phyloP scores from a whole-genome alignment of 495 filamentous ascomycete genomes.

The Coniosporium apollinis region DNA sequence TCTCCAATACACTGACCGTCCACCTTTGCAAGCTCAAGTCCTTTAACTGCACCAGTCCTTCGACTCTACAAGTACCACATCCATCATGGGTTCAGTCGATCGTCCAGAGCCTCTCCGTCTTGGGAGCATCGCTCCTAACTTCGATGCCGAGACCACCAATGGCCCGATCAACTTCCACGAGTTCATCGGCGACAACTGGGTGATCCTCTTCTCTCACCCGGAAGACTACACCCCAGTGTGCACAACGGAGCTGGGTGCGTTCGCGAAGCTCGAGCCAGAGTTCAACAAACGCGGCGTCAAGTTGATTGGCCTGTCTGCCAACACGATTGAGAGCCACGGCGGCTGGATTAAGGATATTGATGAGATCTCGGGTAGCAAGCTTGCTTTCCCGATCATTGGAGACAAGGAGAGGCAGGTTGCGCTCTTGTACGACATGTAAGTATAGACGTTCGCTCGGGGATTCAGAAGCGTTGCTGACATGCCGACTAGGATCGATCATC shows the following conservation, averaged over 20 bases:
- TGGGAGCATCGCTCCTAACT: constrained; percentile 80
- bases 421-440: constrained; percentile 85
- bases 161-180: constrained; percentile 95
- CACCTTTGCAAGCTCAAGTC: too few species aligned
- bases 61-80: constrained; percentile 1
- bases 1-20: too few species aligned
- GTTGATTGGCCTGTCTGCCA: constrained; percentile 86
- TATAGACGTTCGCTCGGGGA: constrained; percentile 1
- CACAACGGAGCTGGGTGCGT: constrained; percentile 97
- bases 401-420: constrained; percentile 92
- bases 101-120: constrained; percentile 48
- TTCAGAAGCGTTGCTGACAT: constrained; percentile 3
- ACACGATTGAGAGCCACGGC: constrained; percentile 46
- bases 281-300: constrained; percentile 88
- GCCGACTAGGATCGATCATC: constrained; percentile 56
- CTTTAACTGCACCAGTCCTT: not conserved
- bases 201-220: constrained; percentile 93
- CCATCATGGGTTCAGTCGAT: constrained; percentile 14
- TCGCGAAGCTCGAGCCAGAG: constrained; percentile 91
- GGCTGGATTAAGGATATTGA: constrained; percentile 93
- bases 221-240: constrained; percentile 73
- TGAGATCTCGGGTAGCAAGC: constrained; percentile 66
- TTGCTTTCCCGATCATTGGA: constrained; percentile 91
- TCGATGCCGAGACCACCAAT: constrained; percentile 78
- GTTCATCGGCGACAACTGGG: constrained; percentile 88